Conservation (phyloP, 176 grass and related monocot genomes). For the Musa acuminata region DNA sequence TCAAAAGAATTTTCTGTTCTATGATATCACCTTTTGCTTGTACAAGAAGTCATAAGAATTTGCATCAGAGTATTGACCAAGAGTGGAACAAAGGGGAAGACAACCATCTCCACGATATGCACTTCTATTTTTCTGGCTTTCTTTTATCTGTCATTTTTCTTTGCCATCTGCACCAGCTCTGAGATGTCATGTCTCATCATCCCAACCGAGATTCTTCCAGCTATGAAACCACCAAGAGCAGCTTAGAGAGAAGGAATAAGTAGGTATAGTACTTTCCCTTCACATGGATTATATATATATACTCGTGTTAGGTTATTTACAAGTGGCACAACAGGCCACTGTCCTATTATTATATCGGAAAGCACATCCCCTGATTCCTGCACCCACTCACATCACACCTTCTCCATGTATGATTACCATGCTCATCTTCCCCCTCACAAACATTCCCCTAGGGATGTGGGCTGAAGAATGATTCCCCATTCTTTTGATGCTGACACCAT, state of each 20-base stretch:
- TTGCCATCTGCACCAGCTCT: constrained; percentile 35
- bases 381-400: no score
- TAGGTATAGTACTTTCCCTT: constrained; percentile 31
- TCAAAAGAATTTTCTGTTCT: no score
- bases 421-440: constrained; percentile 12
- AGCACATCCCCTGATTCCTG: no score
- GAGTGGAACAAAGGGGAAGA: no score
- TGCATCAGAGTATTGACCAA: no score
- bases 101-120: no score
- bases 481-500: constrained; percentile 16
- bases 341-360: no score
- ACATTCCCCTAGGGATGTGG: constrained; percentile 60
- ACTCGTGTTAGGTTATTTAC: no score
- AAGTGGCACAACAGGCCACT: no score
- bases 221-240: constrained; percentile 22
- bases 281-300: constrained; percentile 26
- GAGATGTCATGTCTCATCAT: constrained; percentile 63
- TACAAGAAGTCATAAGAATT: no score
- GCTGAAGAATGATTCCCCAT: constrained; percentile 25
- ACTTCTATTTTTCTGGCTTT: constrained; percentile 7
- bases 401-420: background rate
- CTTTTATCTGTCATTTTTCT: constrained; percentile 24
- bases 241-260: constrained; percentile 37
- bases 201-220: constrained; percentile 16
- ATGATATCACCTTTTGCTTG: no score